Percentiles rank a stretch among this genome's conserved stretches.
phyloP scores from a whole-genome alignment of 202 grass and related monocot genomes.

The Alloteropsis angusta region DNA sequence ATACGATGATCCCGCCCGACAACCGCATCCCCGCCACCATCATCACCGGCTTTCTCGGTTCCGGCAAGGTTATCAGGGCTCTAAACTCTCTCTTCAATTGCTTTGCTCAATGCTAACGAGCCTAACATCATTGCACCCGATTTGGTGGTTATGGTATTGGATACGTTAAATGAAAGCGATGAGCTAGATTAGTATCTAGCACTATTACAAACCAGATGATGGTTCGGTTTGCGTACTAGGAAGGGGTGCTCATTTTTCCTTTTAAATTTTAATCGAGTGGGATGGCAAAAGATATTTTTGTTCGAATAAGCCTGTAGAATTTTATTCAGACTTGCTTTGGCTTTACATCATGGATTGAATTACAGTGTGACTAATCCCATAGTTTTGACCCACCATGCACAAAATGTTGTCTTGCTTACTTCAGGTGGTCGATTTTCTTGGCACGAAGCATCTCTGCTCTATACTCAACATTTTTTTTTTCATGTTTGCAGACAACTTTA shows the following conservation, averaged over 20 bases:
- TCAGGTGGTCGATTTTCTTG: not conserved
- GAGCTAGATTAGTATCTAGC: not conserved
- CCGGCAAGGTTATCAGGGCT: conserved; percentile 71
- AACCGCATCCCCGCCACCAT: conserved; percentile 88
- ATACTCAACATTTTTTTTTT: not conserved
- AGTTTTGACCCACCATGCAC: not conserved
- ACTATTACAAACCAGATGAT: not conserved
- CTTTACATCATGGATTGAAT: not conserved
- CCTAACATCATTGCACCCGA: not conserved
- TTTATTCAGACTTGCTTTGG: not conserved
- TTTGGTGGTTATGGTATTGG: not conserved
- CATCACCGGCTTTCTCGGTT: conserved; percentile 93
- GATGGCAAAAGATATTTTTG: not conserved
- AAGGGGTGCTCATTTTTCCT: not conserved
- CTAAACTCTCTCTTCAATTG: not conserved
- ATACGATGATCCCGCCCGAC: conserved; percentile 59
- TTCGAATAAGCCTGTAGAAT: not conserved
- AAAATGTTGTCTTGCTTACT: not conserved
- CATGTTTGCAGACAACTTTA: conserved; percentile 85
- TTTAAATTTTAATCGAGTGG: not conserved
- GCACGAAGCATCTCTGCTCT: not conserved
- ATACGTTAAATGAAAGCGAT: not conserved
- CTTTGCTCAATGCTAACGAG: not conserved
- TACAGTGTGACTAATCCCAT: not conserved
- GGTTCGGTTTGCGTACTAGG: not conserved